These are phyloP conservation scores for Melampsora americana DNA, from an alignment of 1,284 basidiomycete genomes.

Conservation along the genomic window DNA sequence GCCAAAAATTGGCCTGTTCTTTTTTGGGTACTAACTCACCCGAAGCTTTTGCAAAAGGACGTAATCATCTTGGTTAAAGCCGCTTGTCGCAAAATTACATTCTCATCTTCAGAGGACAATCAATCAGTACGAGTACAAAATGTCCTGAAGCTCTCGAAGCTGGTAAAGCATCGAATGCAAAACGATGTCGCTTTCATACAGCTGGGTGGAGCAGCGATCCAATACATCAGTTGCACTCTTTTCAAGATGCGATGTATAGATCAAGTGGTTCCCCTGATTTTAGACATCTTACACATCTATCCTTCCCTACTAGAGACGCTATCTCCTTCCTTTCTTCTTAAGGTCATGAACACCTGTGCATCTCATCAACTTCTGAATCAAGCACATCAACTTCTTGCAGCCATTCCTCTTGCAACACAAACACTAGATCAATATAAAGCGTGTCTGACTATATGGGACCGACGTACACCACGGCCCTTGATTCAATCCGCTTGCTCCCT, in stretches of 20 bases:
- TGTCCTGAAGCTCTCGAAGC: background rate
- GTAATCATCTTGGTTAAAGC: constrained; percentile 20
- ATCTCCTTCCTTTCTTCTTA: constrained; percentile 24
- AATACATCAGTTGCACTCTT: constrained; percentile 22
- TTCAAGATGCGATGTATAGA: constrained; percentile 29
- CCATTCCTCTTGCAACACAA: constrained; percentile 12
- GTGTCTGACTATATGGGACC: constrained; percentile 35
- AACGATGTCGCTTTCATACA: constrained; percentile 16
- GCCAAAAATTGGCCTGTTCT: constrained; percentile 33
- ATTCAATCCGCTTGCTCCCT: constrained; percentile 26
- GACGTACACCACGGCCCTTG: constrained; percentile 30
- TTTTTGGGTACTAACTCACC: constrained; percentile 15
- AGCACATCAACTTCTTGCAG: constrained; percentile 29
- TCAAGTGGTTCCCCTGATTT: constrained; percentile 9
- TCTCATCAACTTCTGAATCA: constrained; percentile 26
- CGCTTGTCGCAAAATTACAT: constrained; percentile 29
- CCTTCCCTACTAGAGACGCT: constrained; percentile 7
- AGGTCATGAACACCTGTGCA: constrained; percentile 34
- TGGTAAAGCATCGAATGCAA: constrained; percentile 8
- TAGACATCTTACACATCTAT: constrained; percentile 22
- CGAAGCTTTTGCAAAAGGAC: constrained; percentile 13
- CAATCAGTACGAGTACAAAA: constrained; percentile 23
- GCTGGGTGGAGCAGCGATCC: constrained; percentile 6
- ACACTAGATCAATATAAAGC: constrained; percentile 41
- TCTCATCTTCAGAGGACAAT: constrained; percentile 34